phyloP scores from a whole-genome alignment of 116 monocot species.

The Phalaenopsis hybrid region DNA sequence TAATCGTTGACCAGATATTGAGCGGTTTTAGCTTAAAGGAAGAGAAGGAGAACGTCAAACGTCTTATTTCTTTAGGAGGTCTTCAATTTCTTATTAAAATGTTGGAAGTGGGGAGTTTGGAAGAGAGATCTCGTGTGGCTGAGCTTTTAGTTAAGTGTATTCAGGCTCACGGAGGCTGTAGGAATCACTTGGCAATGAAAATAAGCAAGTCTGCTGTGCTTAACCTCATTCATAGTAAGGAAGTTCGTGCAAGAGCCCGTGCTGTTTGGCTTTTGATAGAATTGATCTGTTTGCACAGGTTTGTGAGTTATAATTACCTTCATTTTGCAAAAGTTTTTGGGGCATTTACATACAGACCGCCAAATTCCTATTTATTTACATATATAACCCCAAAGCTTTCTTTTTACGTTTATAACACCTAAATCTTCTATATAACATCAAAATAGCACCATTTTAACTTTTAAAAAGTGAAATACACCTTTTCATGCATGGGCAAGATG shows the following conservation, averaged over 20 bases:
- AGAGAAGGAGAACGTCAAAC: conserved; percentile 21
- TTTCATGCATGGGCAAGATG: no score
- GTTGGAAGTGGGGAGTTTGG: conserved; percentile 24
- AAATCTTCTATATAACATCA: no score
- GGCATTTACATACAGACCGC: no score
- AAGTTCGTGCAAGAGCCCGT: conserved; percentile 21
- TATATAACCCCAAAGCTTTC: no score
- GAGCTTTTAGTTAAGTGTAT: conserved; percentile 32
- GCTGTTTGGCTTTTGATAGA: conserved; percentile 38
- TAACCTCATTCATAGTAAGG: conserved; percentile 38
- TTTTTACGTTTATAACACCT: no score
- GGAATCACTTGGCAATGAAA: conserved; percentile 31
- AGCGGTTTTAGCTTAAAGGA: no score
- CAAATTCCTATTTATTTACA: no score
- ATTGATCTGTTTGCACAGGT: conserved; percentile 47
- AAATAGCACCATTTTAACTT: no score
- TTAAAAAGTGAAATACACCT: no score
- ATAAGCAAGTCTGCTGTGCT: conserved; percentile 22
- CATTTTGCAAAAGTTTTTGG: background rate
- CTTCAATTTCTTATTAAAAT: conserved; percentile 28
- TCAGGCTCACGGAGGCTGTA: conserved; percentile 36
- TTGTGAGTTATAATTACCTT: background rate
- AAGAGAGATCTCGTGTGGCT: conserved; percentile 19
- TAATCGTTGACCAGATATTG: conserved; percentile 29
- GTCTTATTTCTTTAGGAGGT: conserved; percentile 45